Base-by-base conservation (phyloP, 768 basidiomycete genomes). In the Clathrus columnatus region DNA sequence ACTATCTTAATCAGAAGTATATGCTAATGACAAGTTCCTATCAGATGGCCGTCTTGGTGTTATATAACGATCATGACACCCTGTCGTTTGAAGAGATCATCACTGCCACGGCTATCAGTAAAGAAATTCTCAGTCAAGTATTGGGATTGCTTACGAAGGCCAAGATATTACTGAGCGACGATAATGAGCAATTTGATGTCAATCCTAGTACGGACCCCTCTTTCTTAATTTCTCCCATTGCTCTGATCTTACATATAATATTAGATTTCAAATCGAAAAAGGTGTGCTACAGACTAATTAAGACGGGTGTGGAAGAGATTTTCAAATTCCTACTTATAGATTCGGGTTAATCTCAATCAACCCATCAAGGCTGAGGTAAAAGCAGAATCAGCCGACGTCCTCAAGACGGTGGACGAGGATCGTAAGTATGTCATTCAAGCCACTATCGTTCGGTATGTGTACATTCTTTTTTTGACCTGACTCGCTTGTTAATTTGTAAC, bases 371-470 rank as follows among this genome's bases (percentile, higher is more conserved):
- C 91, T 1, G 96, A 98, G 68, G 84, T 89, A 58, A 95, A 93
- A 76, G 84, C 87, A 6, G 95, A 98, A 65, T 80, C 85, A 7
- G 78, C 78, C 0, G 91, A 96, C 61, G 91, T 96, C 7, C 72
- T 96, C 65, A 93, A 92, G 77, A 88, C 84, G 5, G 93, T 97
- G 5, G 95, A 96, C 61, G 94, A 97, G 71, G 96, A 98, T 65
- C 83, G 95, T 57, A 96, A 96, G 78, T 89, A 94, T 63, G 84
- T 93, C 57, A 92, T 96, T 53, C 94, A 97, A 67, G 91, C 92
- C 8, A 92, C 89, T 42, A 91, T 95, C 61, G 92, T 95, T 49
- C 84, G 91, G 77, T 78, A 57, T 1, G 70, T 65, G 7, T 60
- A 11, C 6, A 68, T 56, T 56, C 64, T 30, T 61, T 70, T 20